These are phyloP conservation scores for Calonectria hongkongensis DNA, from an alignment of 2,329 filamentous ascomycete genomes.

Conservation along the genomic window DNA sequence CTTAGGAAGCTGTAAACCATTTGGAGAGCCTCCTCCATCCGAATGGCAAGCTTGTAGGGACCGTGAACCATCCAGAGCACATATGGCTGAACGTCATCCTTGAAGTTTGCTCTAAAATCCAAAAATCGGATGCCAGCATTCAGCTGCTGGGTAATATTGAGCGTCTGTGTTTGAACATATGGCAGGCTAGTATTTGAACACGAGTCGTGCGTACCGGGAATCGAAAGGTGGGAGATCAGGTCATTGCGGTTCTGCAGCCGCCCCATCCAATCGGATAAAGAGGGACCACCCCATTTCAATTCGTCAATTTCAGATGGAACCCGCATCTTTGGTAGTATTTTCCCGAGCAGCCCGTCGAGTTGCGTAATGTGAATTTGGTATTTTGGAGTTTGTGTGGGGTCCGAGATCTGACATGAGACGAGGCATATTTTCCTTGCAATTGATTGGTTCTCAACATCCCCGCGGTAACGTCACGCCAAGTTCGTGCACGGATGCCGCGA, in stretches of 20 bases:
- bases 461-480: neutral
- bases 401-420: neutral
- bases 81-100: neutral
- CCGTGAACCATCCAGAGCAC: neutral
- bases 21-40: neutral
- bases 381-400: neutral
- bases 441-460: neutral
- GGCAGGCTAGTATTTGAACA: neutral
- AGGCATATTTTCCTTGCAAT: neutral
- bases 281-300: neutral
- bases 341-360: neutral
- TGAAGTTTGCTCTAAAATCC: neutral
- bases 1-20: neutral
- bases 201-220: neutral
- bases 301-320: neutral
- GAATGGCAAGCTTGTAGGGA: neutral
- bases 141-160: neutral
- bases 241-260: neutral
- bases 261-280: neutral
- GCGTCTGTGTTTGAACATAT: constrained; percentile 1
- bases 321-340: neutral
- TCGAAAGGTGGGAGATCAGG: neutral
- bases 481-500: neutral
- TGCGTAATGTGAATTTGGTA: neutral
- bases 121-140: neutral